Evolutionary conservation across 192 early-diverging fungal genomes (phyloP), one percentile per base, ranked within the genome.

Genomic region (Entophlyctis luteolus): DNA sequence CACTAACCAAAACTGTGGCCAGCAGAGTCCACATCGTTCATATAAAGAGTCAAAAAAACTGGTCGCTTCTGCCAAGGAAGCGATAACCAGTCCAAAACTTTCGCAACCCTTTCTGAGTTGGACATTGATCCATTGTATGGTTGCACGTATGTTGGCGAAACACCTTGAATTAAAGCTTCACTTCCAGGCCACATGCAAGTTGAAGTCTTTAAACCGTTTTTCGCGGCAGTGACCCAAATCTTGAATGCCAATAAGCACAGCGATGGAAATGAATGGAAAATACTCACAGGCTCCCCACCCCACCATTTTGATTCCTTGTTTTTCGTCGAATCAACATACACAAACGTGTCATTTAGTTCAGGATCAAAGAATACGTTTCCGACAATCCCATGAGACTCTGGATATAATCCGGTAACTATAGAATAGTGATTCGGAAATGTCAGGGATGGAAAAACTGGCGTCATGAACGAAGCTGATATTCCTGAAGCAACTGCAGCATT

Each of bases 381-480:
- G 3, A 97, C 91, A 59, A 97, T 95, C 16, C 95, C 95, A 57
- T 98, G 93, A 2, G 85, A 81, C 36, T 91, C 89, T 1, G 95
- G 94, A 70, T 93, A 96, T 34, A 98, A 72, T n/a, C 95, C 70
- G 8, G 95, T 96, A 5, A 82, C 89, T 38, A 98, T 76, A 0
- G 91, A 84, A 72, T 92, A 95, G 75, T 98, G 95, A 75, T 98
- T 98, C 2, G 94, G 90, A 67, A 94, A 96, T 0, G 95, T 96
- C 36, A 91, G 81, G 25, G 83, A 58, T 23, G 90, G 90, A 71
- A 91, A 92, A 1, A 81, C 81, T 18, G 90, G 88, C 10, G 70
- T 72, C 87, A 92, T 85, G 46, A 75, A 81, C 48, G 88, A 69
- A 34, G 86, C 86, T 22, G 36, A 49, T 4, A 88, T 66, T 16